Evolutionary conservation across 2,329 filamentous ascomycete genomes (phyloP).

Genomic region (Aureobasidium sp.): DNA sequence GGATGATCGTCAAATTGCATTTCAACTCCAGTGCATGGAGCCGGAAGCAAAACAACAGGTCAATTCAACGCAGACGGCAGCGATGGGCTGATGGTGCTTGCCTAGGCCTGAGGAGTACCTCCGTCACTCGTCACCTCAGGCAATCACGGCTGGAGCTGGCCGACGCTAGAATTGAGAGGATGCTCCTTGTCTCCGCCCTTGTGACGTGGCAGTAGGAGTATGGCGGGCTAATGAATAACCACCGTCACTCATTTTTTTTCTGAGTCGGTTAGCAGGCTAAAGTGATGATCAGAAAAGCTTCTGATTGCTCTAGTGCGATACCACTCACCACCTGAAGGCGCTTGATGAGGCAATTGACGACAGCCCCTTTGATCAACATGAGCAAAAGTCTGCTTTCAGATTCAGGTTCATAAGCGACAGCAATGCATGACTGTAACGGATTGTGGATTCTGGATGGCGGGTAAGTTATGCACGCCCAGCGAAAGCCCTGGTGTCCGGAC

Average conservation of each 20-base stretch:
- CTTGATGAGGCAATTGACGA: background rate
- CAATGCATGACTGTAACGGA: background rate
- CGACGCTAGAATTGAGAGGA: constrained; percentile 42
- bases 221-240: constrained; percentile 24
- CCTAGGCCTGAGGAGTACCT: constrained; percentile 10
- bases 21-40: background rate
- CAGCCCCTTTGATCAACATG: background rate
- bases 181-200: constrained; percentile 42
- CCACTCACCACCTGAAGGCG: background rate
- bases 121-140: constrained; percentile 21
- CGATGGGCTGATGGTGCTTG: constrained; percentile 9
- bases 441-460: background rate
- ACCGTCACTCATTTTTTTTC: constrained; percentile 18
- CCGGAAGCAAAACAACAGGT: background rate
- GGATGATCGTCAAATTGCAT: constrained; percentile 23
- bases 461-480: constrained; percentile 12
- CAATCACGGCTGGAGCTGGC: constrained; percentile 25
- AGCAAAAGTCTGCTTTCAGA: background rate
- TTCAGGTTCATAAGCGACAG: background rate
- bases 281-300: constrained; percentile 8
- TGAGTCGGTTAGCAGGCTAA: constrained; percentile 8
- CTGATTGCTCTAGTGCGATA: background rate
- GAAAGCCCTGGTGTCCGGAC: background rate
- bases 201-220: constrained; percentile 44
- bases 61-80: background rate